Evolutionary conservation across 176 grass and related monocot genomes (phyloP).

Genomic region (Elymus sibiricus): DNA sequence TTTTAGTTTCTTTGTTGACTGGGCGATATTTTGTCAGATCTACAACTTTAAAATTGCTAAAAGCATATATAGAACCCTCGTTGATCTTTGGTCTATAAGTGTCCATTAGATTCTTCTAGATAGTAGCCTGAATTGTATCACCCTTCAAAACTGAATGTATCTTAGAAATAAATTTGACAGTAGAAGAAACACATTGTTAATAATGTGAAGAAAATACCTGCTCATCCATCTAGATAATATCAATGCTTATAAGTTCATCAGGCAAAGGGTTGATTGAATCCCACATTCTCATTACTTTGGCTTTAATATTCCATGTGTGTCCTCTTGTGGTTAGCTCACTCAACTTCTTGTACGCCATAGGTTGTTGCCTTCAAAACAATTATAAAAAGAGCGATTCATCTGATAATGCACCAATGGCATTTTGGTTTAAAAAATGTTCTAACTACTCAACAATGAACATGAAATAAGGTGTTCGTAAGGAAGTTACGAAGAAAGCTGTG

Average conservation of each 20-base stretch:
- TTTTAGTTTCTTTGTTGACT: no score
- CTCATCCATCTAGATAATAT: neutral
- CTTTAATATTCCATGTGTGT: neutral
- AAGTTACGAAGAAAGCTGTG: no score
- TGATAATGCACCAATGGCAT: neutral
- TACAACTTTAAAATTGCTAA: neutral
- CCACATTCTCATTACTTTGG: neutral
- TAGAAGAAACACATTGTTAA: neutral
- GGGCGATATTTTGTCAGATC: neutral
- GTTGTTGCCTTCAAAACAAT: neutral
- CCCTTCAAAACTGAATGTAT: neutral
- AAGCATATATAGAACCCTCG: no score
- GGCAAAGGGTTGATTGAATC: neutral
- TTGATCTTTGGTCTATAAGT: neutral
- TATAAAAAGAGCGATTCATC: neutral
- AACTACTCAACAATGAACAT: no score
- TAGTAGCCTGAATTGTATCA: neutral
- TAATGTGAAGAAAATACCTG: neutral
- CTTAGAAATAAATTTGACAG: neutral
- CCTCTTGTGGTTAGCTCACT: no score
- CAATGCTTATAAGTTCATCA: neutral
- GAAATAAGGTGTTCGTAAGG: no score
- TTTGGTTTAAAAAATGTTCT: no score
- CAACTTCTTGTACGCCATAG: neutral
- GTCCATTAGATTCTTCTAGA: neutral